Conservation (phyloP, 208 protist genomes). For the Naegleria lovaniensis region DNA sequence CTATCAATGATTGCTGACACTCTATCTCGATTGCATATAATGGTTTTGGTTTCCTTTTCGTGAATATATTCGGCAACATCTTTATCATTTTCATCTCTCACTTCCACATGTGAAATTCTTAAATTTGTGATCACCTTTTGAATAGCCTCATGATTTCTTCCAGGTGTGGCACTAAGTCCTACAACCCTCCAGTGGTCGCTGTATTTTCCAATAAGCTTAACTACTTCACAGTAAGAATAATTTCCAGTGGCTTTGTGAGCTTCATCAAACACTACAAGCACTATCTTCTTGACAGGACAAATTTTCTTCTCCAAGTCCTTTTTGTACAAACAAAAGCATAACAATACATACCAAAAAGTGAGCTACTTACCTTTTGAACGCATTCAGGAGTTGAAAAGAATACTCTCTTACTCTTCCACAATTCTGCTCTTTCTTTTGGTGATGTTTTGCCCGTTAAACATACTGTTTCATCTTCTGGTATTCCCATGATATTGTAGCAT, state of each 20-base stretch:
- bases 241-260: constrained; percentile 57
- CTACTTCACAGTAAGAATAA: constrained; percentile 48
- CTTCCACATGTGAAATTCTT: constrained; percentile 53
- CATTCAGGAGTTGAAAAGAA: constrained; percentile 64
- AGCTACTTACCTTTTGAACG: constrained; percentile 27
- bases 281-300: constrained; percentile 38
- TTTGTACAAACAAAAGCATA: too few relatives aligned
- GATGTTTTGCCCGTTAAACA: constrained; percentile 41
- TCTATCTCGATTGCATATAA: background rate
- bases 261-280: constrained; percentile 64
- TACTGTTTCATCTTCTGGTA: constrained; percentile 38
- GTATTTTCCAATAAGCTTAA: constrained; percentile 24
- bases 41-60: constrained; percentile 14
- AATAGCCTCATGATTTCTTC: constrained; percentile 38
- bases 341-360: too few relatives aligned
- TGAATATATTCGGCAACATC: constrained; percentile 57
- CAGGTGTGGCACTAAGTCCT: constrained; percentile 60
- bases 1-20: background rate
- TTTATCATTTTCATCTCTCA: constrained; percentile 45
- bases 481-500: constrained; percentile 51
- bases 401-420: constrained; percentile 53
- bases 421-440: background rate
- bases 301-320: constrained; percentile 47
- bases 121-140: constrained; percentile 52
- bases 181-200: constrained; percentile 51